phyloP scores from a whole-genome alignment of 257 asterid genomes.

The Solanum chiquidenum region DNA sequence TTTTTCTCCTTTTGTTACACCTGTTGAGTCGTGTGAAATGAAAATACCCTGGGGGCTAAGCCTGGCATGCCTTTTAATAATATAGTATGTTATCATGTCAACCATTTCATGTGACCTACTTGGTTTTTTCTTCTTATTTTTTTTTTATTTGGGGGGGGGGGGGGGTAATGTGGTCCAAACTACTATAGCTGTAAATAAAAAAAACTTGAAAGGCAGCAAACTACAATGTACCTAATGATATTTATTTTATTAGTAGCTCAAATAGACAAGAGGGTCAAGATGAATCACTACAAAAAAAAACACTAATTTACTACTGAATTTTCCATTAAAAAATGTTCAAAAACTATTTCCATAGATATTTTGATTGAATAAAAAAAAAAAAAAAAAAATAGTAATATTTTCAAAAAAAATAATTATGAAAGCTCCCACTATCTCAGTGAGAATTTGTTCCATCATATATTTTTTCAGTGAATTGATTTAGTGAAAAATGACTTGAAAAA shows the following conservation, averaged over 20 bases:
- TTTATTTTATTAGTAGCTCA: background rate
- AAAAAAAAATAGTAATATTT: no score
- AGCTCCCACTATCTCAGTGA: no score
- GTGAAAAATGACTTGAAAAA: no score
- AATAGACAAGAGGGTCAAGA: background rate
- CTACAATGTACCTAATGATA: background rate
- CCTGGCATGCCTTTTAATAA: conserved; percentile 15
- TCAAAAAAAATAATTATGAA: background rate
- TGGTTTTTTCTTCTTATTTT: conserved; percentile 7
- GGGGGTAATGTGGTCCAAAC: background rate
- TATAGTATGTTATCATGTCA: conserved; percentile 21
- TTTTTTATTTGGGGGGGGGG: background rate
- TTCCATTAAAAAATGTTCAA: background rate
- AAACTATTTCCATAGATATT: no score
- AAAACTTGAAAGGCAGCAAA: background rate
- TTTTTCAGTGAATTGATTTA: background rate
- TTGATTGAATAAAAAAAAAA: no score
- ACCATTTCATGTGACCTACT: conserved; percentile 3
- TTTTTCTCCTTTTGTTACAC: background rate
- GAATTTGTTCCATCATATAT: background rate
- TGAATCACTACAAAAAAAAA: background rate
- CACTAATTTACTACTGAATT: background rate
- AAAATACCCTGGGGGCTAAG: conserved; percentile 23
- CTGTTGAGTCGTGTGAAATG: conserved; percentile 31
- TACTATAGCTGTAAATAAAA: background rate